Conservation (phyloP, 73 alveolate species). For the Loxodes magnus region DNA sequence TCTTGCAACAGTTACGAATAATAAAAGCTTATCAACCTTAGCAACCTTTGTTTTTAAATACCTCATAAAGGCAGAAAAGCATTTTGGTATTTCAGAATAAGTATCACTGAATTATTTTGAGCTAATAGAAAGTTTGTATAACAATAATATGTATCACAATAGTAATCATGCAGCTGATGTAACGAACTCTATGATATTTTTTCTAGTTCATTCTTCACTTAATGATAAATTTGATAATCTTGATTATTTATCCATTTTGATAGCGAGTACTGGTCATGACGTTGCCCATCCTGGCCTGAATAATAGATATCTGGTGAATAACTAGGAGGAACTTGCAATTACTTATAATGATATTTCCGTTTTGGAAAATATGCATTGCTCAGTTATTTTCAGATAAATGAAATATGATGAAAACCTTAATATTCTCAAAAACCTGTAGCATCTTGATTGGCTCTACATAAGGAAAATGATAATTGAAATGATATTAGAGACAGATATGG, state of each 20-base stretch:
- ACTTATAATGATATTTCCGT: neutral
- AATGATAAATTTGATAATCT: neutral
- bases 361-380: slow-evolving; percentile 6
- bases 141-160: slow-evolving; percentile 33
- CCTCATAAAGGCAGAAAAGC: too few relatives aligned
- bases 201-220: neutral
- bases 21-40: neutral
- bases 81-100: too few relatives aligned
- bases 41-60: too few relatives aligned
- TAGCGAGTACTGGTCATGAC: slow-evolving; percentile 3
- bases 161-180: slow-evolving; percentile 56
- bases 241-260: neutral
- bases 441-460: neutral
- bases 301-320: slow-evolving; percentile 1
- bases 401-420: neutral
- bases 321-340: neutral
- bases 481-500: slow-evolving; percentile 7
- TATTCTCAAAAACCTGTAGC: neutral
- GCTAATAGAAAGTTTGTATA: slow-evolving; percentile 20
- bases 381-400: neutral
- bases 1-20: neutral
- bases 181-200: slow-evolving; percentile 10
- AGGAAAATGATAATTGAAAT: neutral
- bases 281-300: slow-evolving; percentile 4
- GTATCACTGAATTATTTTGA: too few relatives aligned